These are phyloP conservation scores for Bifiguratus adelaidae DNA, from an alignment of 192 early-diverging fungal genomes.

Conservation along the genomic window DNA sequence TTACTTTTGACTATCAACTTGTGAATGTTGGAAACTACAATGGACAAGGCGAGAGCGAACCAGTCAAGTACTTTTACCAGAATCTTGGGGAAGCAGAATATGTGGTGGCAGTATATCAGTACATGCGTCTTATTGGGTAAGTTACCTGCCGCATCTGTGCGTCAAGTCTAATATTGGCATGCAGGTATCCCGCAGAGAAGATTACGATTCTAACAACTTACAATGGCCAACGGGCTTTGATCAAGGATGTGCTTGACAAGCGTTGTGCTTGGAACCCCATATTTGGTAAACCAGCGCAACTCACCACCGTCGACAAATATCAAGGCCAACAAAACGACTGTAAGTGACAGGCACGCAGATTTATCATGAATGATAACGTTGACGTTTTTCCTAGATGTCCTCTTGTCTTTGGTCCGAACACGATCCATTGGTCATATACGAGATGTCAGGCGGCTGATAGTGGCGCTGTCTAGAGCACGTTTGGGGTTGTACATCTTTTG, in stretches of 20 bases:
- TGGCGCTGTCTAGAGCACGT: slow-evolving; percentile 88
- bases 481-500: slow-evolving; percentile 94
- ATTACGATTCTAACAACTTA: slow-evolving; percentile 96
- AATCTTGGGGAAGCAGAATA: slow-evolving; percentile 98
- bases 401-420: slow-evolving; percentile 91
- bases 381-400: slow-evolving; percentile 41
- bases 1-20: slow-evolving; percentile 80
- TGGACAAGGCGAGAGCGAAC: slow-evolving; percentile 76
- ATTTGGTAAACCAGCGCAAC: slow-evolving; percentile 65
- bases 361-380: neutral
- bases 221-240: slow-evolving; percentile 91
- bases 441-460: slow-evolving; percentile 85
- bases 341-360: slow-evolving; percentile 17
- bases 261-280: slow-evolving; percentile 82
- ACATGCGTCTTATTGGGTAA: slow-evolving; percentile 88
- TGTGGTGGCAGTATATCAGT: slow-evolving; percentile 89
- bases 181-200: slow-evolving; percentile 74
- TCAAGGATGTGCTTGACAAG: slow-evolving; percentile 77
- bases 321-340: slow-evolving; percentile 95
- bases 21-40: slow-evolving; percentile 74
- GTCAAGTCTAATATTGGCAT: neutral
- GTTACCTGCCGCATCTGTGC: neutral
- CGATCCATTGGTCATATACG: slow-evolving; percentile 82
- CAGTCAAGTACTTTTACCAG: slow-evolving; percentile 82
- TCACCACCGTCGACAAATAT: slow-evolving; percentile 94